phyloP scores from a whole-genome alignment of 768 basidiomycete genomes.

The Boletellus ananiceps region DNA sequence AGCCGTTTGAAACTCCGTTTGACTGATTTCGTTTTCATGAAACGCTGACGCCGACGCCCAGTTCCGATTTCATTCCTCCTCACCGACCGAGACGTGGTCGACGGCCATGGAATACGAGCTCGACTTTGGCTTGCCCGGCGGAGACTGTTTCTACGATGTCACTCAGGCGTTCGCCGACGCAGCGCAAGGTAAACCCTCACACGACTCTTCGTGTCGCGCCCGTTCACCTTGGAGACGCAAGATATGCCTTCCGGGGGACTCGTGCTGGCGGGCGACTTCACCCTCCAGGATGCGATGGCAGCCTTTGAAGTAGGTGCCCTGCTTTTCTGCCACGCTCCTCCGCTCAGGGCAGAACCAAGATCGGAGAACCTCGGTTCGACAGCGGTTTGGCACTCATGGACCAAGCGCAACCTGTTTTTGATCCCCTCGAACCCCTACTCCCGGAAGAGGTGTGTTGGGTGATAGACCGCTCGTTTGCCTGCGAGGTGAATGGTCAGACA shows the following conservation, averaged over 20 bases:
- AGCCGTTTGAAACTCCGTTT: conserved; percentile 30
- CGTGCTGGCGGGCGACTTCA: conserved; percentile 64
- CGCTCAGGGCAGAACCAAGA: conserved; percentile 47
- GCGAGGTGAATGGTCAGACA: conserved; percentile 56
- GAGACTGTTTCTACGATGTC: conserved; percentile 59
- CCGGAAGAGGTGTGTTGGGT: conserved; percentile 88
- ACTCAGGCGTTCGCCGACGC: conserved; percentile 57
- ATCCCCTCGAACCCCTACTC: conserved; percentile 57
- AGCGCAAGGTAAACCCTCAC: conserved; percentile 46
- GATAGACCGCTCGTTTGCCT: conserved; percentile 69
- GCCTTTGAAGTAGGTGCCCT: conserved; percentile 67
- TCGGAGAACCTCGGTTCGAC: conserved; percentile 87
- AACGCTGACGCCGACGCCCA: neutral
- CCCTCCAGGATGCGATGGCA: conserved; percentile 88
- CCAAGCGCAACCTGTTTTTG: conserved; percentile 47
- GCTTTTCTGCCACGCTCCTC: conserved; percentile 5
- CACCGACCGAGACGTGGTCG: conserved; percentile 4
- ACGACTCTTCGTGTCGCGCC: neutral
- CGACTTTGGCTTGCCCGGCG: conserved; percentile 44
- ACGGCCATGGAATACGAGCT: conserved; percentile 16
- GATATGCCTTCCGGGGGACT: conserved; percentile 64
- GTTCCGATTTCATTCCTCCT: conserved; percentile 3
- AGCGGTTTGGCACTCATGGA: conserved; percentile 58
- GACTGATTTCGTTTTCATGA: conserved; percentile 8
- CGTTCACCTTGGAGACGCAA: conserved; percentile 24